Evolutionary conservation across 2,329 filamentous ascomycete species (phyloP), one percentile per base, ranked within the genome.

Genomic region (Ceratocystis diversiconidia): DNA sequence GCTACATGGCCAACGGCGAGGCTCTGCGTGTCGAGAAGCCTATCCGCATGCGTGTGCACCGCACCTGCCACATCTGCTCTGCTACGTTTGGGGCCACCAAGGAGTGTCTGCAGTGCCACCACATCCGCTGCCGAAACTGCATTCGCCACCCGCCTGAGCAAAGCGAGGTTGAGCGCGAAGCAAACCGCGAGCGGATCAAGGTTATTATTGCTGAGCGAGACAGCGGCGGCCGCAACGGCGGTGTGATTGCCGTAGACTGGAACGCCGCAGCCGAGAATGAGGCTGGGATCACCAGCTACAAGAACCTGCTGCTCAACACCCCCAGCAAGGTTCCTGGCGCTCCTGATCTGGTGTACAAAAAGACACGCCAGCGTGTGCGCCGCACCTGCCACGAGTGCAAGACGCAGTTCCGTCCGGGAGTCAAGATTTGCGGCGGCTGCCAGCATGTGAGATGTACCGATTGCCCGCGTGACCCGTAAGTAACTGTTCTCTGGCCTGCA

Each of bases 61-160:
- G 86, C 70, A 86, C 82, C 69, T 96, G 92, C 75, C 92, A 96
- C 75, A 81, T 83, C 70, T 96, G 92, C 77, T 82, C 85, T 67
- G 83, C 86, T 15, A 82, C 82, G 28, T 95, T 92, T 73, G 86
- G 87, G 65, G 75, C 82, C 22, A 83, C 86, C 71, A 90, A 87
- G 76, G 79, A 87, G 67, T 96, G 92, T 75, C 75, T 80, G 69
- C 83, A 83, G 70, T 96, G 92, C 77, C 81, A 88, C 70, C 92
- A 96, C 76, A 79, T 79, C 60, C 84, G 89, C 70, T 96, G 92
- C 82, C 87, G 84, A 72, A 85, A 88, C 72, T 96, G 92, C 74
- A 83, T 85, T 32, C 85, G 89, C 65, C 84, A 87, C 71, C 91
- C 91, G 43, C 78, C 82, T 64, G 85, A 85, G 76, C 84, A 82